These are phyloP conservation scores for Zelopaecilomyces penicillatus DNA, from an alignment of 2,329 filamentous ascomycete species.

Conservation along the genomic window DNA sequence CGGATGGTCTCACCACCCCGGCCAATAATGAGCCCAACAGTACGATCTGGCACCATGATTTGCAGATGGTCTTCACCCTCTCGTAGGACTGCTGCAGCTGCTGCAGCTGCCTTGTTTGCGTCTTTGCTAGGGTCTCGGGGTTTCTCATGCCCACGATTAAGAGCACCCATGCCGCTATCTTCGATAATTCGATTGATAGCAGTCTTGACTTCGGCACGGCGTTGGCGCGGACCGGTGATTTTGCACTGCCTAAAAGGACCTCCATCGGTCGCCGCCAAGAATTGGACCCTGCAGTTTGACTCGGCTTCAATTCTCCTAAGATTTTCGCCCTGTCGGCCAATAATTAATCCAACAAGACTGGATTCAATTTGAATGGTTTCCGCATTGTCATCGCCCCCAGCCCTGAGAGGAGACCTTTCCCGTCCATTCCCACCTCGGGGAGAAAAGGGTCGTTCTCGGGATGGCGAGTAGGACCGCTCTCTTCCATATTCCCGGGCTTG, in stretches of 20 bases:
- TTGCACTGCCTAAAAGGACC: slow-evolving; percentile 75
- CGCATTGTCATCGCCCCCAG: slow-evolving; percentile 54
- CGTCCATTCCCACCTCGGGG: slow-evolving; percentile 46
- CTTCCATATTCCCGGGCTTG: slow-evolving; percentile 40
- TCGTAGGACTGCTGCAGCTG: slow-evolving; percentile 44
- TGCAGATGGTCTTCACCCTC: slow-evolving; percentile 81
- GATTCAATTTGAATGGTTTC: slow-evolving; percentile 85
- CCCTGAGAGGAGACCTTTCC: slow-evolving; percentile 49
- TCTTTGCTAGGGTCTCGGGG: slow-evolving; percentile 23
- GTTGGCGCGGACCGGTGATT: slow-evolving; percentile 65
- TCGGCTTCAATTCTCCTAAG: slow-evolving; percentile 76
- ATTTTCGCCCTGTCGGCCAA: slow-evolving; percentile 85
- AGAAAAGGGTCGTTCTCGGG: slow-evolving; percentile 49
- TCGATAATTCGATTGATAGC: slow-evolving; percentile 85
- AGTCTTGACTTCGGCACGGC: slow-evolving; percentile 68
- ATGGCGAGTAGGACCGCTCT: slow-evolving; percentile 66
- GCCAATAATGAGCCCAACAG: slow-evolving; percentile 89
- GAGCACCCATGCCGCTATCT: slow-evolving; percentile 52
- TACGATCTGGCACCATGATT: slow-evolving; percentile 91
- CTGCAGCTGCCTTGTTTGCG: slow-evolving; percentile 15
- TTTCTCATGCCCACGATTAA: slow-evolving; percentile 36
- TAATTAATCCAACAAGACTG: slow-evolving; percentile 79
- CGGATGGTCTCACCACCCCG: slow-evolving; percentile 87
- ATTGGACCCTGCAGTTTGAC: slow-evolving; percentile 77
- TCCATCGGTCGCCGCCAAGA: slow-evolving; percentile 67